phyloP scores from a whole-genome alignment of 257 asterid species.

The Leonotis leonurus region DNA sequence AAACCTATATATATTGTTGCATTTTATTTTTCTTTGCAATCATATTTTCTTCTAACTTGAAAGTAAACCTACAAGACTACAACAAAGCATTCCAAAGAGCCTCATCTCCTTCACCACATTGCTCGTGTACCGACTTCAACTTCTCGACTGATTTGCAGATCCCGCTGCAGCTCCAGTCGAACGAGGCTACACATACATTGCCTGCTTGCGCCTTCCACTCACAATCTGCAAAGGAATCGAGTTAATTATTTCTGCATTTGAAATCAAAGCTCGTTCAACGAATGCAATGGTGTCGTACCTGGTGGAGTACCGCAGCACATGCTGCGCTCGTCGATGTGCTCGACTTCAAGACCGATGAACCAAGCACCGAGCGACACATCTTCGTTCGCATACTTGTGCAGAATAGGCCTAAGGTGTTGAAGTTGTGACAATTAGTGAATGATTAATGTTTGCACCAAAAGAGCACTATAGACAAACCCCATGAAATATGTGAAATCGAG shows the following conservation, averaged over 20 bases:
- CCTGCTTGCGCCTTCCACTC: constrained; percentile 46
- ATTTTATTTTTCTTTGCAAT: not conserved
- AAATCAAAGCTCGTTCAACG: not conserved
- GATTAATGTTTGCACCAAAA: not conserved
- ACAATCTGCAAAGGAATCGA: constrained; percentile 24
- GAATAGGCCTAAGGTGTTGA: constrained; percentile 51
- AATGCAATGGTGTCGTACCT: constrained; percentile 28
- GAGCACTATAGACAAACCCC: not conserved
- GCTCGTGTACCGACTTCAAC: constrained; percentile 47
- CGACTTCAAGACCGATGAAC: constrained; percentile 89
- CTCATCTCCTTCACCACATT: constrained; percentile 55
- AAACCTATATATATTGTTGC: not conserved
- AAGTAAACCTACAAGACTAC: not conserved
- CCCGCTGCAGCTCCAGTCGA: constrained; percentile 74
- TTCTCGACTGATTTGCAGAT: constrained; percentile 57
- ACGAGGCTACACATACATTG: constrained; percentile 45
- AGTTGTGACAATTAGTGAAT: constrained; percentile 6
- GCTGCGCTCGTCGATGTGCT: constrained; percentile 75
- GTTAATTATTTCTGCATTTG: not conserved
- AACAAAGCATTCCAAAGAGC: constrained; percentile 53
- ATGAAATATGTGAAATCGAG: too few relatives aligned
- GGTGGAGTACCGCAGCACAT: constrained; percentile 96
- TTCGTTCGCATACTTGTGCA: constrained; percentile 86
- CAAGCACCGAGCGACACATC: constrained; percentile 83
- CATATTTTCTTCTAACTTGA: not conserved